phyloP scores from a whole-genome alignment of 179 eudicot species.

The Vitellaria paradoxa region DNA sequence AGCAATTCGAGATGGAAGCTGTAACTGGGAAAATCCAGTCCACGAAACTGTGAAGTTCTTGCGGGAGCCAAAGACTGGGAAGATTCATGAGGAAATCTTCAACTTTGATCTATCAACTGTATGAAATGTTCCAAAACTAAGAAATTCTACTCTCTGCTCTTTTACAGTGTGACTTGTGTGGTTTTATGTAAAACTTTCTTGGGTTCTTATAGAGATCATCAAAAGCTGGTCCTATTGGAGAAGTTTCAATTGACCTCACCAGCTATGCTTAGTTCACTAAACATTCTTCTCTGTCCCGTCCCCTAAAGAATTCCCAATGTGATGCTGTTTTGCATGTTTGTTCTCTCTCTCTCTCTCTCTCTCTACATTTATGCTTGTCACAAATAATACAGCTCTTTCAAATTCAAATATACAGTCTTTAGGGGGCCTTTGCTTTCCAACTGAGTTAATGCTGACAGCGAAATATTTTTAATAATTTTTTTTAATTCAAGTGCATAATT shows the following conservation, averaged over 20 bases:
- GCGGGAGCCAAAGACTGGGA: slow-evolving; percentile 78
- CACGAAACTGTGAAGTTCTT: slow-evolving; percentile 73
- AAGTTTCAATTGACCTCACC: slow-evolving; percentile 81
- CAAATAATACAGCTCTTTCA: no score
- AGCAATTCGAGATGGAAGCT: slow-evolving; percentile 55
- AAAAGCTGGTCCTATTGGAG: slow-evolving; percentile 74
- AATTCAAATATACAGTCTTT: not conserved
- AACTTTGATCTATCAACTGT: slow-evolving; percentile 73
- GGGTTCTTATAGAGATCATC: slow-evolving; percentile 58
- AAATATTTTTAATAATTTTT: not conserved
- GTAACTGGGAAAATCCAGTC: slow-evolving; percentile 84
- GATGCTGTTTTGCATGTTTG: slow-evolving; percentile 77
- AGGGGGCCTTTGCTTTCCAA: not conserved
- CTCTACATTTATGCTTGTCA: slow-evolving; percentile 4
- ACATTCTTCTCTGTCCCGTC: slow-evolving; percentile 64
- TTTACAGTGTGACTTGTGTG: slow-evolving; percentile 9
- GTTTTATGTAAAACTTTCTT: not conserved
- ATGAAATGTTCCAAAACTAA: slow-evolving; percentile 21
- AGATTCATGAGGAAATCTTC: slow-evolving; percentile 83
- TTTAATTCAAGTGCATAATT: not conserved
- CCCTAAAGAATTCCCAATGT: slow-evolving; percentile 60
- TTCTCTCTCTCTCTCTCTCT: slow-evolving; percentile 21
- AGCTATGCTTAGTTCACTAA: slow-evolving; percentile 61
- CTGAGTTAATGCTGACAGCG: not conserved
- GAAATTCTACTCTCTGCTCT: slow-evolving; percentile 11